Percentiles rank a stretch among this genome's conserved stretches.
These are phyloP conservation scores for Picochlorum sp. DNA, from an alignment of 139 green algal genomes.

Conservation along the genomic window DNA sequence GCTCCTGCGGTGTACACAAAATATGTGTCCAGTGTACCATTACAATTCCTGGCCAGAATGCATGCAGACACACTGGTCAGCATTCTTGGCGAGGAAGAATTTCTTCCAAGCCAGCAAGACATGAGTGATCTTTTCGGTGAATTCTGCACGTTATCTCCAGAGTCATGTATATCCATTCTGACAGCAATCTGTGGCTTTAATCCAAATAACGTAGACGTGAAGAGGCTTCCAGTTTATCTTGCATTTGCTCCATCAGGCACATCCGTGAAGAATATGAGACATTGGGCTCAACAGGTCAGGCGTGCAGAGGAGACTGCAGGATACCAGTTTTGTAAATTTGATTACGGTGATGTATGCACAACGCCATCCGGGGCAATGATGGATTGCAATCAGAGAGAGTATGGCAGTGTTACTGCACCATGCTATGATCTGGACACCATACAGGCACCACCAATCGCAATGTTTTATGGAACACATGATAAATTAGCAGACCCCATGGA, in stretches of 20 bases:
- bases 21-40: slow-evolving; percentile 26
- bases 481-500: slow-evolving; percentile 36
- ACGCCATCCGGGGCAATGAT: neutral
- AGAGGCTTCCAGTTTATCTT: slow-evolving; percentile 30
- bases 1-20: slow-evolving; percentile 52
- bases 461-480: slow-evolving; percentile 48
- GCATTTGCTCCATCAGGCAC: slow-evolving; percentile 38
- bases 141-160: slow-evolving; percentile 24
- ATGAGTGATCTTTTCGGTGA: slow-evolving; percentile 21
- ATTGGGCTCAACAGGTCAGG: slow-evolving; percentile 19
- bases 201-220: slow-evolving; percentile 42
- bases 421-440: slow-evolving; percentile 37
- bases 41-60: slow-evolving; percentile 25
- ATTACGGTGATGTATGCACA: slow-evolving; percentile 17
- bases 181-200: slow-evolving; percentile 44
- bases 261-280: slow-evolving; percentile 21
- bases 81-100: slow-evolving; percentile 31
- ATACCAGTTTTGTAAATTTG: slow-evolving; percentile 17
- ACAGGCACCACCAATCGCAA: slow-evolving; percentile 22
- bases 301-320: neutral
- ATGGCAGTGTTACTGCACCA: slow-evolving; percentile 30
- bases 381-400: slow-evolving; percentile 31
- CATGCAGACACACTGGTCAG: slow-evolving; percentile 35
- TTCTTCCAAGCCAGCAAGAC: slow-evolving; percentile 33
- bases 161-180: slow-evolving; percentile 36